Percentiles rank a stretch among this genome's conserved stretches.
Evolutionary conservation across 139 green algal genomes (phyloP).

Genomic region (Raphidocelis subcapitata): DNA sequence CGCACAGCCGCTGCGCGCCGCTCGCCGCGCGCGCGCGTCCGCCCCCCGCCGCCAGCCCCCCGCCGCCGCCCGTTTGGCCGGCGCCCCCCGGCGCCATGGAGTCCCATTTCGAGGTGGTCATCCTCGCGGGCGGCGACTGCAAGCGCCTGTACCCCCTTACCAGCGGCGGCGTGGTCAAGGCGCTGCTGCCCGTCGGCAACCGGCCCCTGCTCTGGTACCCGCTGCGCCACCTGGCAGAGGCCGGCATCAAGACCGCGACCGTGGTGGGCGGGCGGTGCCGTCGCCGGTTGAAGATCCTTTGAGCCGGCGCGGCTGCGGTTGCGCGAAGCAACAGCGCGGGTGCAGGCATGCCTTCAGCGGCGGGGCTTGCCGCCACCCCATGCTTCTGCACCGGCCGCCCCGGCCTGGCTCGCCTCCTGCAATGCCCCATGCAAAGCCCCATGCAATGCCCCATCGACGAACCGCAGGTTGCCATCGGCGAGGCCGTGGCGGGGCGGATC

Average conservation of each 20-base stretch:
- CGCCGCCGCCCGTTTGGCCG: too few species aligned
- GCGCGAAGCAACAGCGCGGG: neutral
- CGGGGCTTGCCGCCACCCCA: neutral
- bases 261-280: slow-evolving; percentile 57
- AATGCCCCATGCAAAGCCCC: too few species aligned
- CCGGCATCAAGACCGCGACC: slow-evolving; percentile 61
- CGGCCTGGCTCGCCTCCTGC: neutral
- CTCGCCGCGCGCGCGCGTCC: too few species aligned
- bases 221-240: slow-evolving; percentile 60
- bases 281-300: too few species aligned
- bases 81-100: too few species aligned
- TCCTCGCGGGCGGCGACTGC: slow-evolving; percentile 63
- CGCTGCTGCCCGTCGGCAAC: slow-evolving; percentile 76
- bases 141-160: slow-evolving; percentile 66
- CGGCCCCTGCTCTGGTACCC: slow-evolving; percentile 74
- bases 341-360: neutral
- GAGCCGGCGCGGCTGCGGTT: too few species aligned
- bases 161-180: slow-evolving; percentile 50
- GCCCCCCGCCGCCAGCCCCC: neutral
- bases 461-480: slow-evolving; percentile 23
- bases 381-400: too few species aligned
- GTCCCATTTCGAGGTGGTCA: slow-evolving; percentile 51
- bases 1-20: too few species aligned
- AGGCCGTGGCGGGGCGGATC: slow-evolving; percentile 26
- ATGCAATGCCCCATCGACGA: too few species aligned